These are phyloP conservation scores for Sporisorium scitamineum DNA, from an alignment of 1,284 basidiomycete genomes.

Conservation along the genomic window DNA sequence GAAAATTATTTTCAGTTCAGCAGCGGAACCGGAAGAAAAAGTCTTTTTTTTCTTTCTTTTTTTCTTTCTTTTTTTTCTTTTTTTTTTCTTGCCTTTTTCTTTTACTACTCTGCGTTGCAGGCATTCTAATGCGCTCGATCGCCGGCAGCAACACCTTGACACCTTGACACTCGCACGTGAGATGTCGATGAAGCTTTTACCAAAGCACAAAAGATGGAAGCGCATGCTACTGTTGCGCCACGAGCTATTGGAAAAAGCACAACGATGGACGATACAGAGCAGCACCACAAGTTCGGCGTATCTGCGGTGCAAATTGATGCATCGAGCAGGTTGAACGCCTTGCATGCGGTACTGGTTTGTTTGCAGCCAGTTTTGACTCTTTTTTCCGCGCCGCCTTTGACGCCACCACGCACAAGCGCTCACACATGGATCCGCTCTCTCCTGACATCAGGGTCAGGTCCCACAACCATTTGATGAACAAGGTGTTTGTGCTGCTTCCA, in stretches of 20 bases:
- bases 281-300: not conserved
- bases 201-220: no score
- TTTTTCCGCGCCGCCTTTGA: constrained; percentile 1
- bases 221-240: no score
- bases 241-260: no score
- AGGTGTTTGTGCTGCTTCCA: not conserved
- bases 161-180: no score
- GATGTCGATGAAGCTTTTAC: no score
- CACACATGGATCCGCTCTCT: not conserved
- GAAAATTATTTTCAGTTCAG: no score
- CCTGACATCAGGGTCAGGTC: not conserved
- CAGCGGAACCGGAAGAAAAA: not conserved
- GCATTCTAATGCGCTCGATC: not conserved
- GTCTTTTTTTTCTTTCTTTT: not conserved
- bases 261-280: no score
- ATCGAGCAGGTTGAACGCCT: not conserved
- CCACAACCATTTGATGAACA: not conserved
- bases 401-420: not conserved
- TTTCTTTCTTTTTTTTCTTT: not conserved
- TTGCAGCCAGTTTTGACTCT: not conserved
- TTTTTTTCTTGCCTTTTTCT: not conserved
- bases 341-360: constrained; percentile 3
- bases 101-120: not conserved
- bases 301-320: constrained; percentile 2
- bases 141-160: not conserved